These are phyloP conservation scores for Blumeria graminis DNA, from an alignment of 2,329 filamentous ascomycete species.

Conservation along the genomic window DNA sequence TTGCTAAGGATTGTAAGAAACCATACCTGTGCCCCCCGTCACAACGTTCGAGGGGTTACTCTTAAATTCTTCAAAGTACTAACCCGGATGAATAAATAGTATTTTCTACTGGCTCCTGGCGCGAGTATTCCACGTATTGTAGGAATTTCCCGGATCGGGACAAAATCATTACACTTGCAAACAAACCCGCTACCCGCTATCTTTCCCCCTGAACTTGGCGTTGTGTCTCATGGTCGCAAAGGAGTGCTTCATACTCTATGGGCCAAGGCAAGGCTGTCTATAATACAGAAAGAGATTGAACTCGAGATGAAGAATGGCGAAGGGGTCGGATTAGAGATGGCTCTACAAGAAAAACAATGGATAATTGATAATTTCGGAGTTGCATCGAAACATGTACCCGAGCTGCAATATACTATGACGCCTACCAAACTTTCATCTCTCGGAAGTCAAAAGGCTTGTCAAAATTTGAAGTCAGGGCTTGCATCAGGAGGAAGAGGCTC, in stretches of 20 bases:
- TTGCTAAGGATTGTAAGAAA: slow-evolving; percentile 19
- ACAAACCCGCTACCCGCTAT: slow-evolving; percentile 72
- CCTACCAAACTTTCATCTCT: slow-evolving; percentile 27
- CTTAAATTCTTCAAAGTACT: not conserved
- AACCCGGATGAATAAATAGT: slow-evolving; percentile 21
- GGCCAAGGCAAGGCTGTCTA: slow-evolving; percentile 59
- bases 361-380: slow-evolving; percentile 50
- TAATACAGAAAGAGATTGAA: slow-evolving; percentile 54
- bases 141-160: slow-evolving; percentile 28
- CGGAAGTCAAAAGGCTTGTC: too few species aligned
- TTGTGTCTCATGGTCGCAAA: slow-evolving; percentile 43
- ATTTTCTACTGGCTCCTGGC: slow-evolving; percentile 57
- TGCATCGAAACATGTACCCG: slow-evolving; percentile 7
- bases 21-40: not conserved
- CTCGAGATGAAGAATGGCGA: slow-evolving; percentile 55
- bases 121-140: slow-evolving; percentile 48
- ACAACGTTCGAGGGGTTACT: not conserved
- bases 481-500: slow-evolving; percentile 61
- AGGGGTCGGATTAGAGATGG: slow-evolving; percentile 67
- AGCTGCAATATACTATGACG: slow-evolving; percentile 16
- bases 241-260: slow-evolving; percentile 70
- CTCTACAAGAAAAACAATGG: slow-evolving; percentile 61
- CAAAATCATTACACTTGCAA: slow-evolving; percentile 21
- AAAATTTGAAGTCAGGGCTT: slow-evolving; percentile 21
- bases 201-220: slow-evolving; percentile 52